Percentiles rank a stretch among this genome's conserved stretches.
phyloP scores from a whole-genome alignment of 139 green algal genomes.

The Tetraselmis chui region DNA sequence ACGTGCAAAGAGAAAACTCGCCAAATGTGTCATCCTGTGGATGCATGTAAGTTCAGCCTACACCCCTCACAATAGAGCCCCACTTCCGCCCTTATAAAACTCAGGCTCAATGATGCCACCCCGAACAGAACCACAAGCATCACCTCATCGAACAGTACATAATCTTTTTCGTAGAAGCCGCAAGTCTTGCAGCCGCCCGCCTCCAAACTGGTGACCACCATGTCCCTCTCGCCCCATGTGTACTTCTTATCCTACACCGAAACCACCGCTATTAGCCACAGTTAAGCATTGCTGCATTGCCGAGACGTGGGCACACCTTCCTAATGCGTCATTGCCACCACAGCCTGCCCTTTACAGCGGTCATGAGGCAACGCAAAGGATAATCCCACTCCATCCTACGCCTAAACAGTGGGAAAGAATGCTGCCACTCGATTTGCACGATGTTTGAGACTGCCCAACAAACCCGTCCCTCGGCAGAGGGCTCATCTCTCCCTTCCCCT shows the following conservation, averaged over 20 bases:
- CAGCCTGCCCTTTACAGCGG: too few relatives aligned
- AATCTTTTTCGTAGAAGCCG: not conserved
- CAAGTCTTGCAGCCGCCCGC: not conserved
- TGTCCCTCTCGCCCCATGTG: not conserved
- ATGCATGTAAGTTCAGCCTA: not conserved
- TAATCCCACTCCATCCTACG: too few relatives aligned
- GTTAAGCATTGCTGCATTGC: not conserved
- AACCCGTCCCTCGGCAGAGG: too few relatives aligned
- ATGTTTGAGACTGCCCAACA: too few relatives aligned
- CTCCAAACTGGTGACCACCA: not conserved
- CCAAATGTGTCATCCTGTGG: not conserved
- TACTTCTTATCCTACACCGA: not conserved
- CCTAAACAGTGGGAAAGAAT: too few relatives aligned
- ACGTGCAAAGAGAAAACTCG: not conserved
- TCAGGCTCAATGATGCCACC: not conserved
- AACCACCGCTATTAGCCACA: not conserved
- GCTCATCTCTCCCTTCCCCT: too few relatives aligned
- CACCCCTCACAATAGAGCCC: not conserved
- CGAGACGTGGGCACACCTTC: too few relatives aligned
- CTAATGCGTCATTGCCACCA: too few relatives aligned
- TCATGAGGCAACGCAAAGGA: too few relatives aligned
- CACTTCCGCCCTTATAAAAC: not conserved
- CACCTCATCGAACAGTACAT: not conserved
- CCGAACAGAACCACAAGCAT: not conserved
- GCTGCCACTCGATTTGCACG: too few relatives aligned